Conservation (phyloP, 257 asterid genomes). For the Fraxinus anomala region DNA sequence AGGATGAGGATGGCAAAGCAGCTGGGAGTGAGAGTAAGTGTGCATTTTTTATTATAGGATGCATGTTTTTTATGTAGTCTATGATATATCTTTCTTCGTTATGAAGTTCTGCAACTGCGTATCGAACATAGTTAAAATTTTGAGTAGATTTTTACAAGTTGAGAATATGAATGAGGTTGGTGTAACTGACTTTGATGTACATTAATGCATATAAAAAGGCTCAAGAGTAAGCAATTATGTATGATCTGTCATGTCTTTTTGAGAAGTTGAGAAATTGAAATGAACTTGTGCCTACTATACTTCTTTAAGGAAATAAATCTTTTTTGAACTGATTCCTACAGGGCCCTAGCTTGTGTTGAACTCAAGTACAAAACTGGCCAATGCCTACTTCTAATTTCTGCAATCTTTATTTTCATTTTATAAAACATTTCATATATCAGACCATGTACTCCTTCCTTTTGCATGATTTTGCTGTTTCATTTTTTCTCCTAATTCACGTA, state of each 20-base stretch:
- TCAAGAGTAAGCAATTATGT: background rate
- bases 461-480: no score
- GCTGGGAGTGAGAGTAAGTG: conserved; percentile 48
- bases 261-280: background rate
- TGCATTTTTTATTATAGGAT: conserved; percentile 11
- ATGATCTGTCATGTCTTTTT: background rate
- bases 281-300: background rate
- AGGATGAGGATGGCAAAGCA: conserved; percentile 53
- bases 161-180: background rate
- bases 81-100: background rate
- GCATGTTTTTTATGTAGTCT: background rate
- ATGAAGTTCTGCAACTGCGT: background rate
- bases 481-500: no score
- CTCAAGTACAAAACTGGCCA: no score
- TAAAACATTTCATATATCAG: no score
- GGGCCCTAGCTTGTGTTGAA: no score
- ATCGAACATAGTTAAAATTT: background rate
- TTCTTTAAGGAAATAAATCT: no score
- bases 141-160: conserved; percentile 2
- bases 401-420: no score
- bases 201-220: background rate
- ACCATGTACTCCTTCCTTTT: no score
- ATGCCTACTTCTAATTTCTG: no score
- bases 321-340: no score
- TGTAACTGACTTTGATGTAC: conserved; percentile 5